These are phyloP conservation scores for Cladosporium sp. DNA, from an alignment of 2,329 filamentous ascomycete species.

Conservation along the genomic window DNA sequence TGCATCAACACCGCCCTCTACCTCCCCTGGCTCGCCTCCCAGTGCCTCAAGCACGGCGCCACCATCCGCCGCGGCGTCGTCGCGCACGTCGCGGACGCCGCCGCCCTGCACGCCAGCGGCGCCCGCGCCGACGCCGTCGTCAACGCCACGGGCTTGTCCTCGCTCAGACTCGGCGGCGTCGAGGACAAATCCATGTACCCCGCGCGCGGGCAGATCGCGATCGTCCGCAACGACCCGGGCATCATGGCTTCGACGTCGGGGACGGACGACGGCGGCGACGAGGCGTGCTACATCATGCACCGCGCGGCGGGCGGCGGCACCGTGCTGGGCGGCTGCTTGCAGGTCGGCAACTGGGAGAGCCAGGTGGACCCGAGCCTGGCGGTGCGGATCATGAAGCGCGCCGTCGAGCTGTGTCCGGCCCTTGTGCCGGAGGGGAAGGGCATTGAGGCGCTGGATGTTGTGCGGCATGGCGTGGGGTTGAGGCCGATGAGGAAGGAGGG, in stretches of 20 bases:
- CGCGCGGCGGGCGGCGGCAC: constrained; percentile 75
- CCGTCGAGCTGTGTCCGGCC: constrained; percentile 57
- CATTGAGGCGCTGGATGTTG: constrained; percentile 64
- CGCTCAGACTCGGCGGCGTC: constrained; percentile 73
- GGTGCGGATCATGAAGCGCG: constrained; percentile 75
- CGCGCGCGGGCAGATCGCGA: constrained; percentile 72
- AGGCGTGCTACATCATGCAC: constrained; percentile 76
- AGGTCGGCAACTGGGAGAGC: constrained; percentile 72
- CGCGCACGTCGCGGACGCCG: constrained; percentile 67
- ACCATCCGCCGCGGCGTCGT: constrained; percentile 41
- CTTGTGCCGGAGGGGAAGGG: constrained; percentile 58
- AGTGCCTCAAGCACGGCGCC: constrained; percentile 69
- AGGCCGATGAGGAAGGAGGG: constrained; percentile 69
- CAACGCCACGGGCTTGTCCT: constrained; percentile 78
- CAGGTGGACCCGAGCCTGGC: constrained; percentile 75
- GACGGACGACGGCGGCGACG: constrained; percentile 65
- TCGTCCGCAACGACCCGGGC: constrained; percentile 72
- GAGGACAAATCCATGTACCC: constrained; percentile 67
- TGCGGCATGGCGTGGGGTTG: constrained; percentile 77
- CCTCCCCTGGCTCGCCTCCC: constrained; percentile 74
- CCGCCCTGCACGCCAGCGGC: constrained; percentile 51
- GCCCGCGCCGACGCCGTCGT: constrained; percentile 61
- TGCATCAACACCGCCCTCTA: constrained; percentile 91
- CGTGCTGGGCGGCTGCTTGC: constrained; percentile 78
- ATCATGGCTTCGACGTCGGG: constrained; percentile 66